Base-by-base conservation (phyloP, 768 basidiomycete species). In the Naganishia vaughanmartiniae region DNA sequence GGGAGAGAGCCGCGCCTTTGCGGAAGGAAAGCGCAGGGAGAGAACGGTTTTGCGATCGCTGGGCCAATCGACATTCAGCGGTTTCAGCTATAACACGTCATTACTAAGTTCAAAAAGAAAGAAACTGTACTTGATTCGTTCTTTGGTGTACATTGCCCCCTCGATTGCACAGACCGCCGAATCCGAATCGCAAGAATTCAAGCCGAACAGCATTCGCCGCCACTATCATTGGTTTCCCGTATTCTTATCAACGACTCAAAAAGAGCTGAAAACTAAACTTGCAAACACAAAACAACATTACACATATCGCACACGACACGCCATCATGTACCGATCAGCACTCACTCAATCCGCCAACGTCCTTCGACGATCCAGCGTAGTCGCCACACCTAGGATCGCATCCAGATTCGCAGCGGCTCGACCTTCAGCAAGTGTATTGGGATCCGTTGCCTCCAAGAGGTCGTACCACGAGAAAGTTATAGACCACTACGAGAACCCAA, bases 401-500 rank as follows among this genome's bases (percentile, higher is more conserved):
- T 57, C 65, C 28, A 14, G 63, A 48, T 6, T 71, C 39, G 65
- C 39, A 28, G 26, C 65, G 14, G 69, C 28, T 11, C 30, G 39
- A 48, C 33, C 33, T 11, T 45, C 66, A 28, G 42, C 34, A 15
- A 17, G 34, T 28, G 53, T 54, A 1, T 31, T 54, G 34, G 68
- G 60, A 45, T 63, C 60, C 39, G 60, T 33, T 9, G 68, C 58
- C 12, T 56, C 68, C 17, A 79, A 85, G 75, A 88, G 93, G 76
- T 85, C 84, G 5, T 97, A 97, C 80, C 94, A 97, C 79, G 92
- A 94, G 81, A 96, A 97, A 78, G 95, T 98, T 39, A 81, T 82
- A 48, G 81, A 82, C 68, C 96, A 98, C 83, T 98, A 98, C 82
- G 95, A 98, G 85, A 88, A 87, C 83, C 96, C 96, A 74, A 88